phyloP scores from a whole-genome alignment of 2,329 filamentous ascomycete species.

The Beauveria varroae region DNA sequence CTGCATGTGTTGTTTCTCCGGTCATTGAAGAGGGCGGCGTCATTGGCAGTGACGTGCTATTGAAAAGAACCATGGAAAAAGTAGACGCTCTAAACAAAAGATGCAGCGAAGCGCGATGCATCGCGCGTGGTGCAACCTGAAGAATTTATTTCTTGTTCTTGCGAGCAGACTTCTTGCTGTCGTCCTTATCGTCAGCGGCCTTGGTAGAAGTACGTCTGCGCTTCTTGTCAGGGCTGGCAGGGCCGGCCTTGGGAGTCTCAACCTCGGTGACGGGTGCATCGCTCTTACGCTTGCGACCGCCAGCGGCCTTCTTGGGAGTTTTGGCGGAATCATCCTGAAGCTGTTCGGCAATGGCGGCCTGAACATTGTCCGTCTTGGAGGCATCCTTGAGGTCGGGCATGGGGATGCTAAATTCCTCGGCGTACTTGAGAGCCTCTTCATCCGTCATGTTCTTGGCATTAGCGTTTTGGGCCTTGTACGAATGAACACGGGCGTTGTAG shows the following conservation, averaged over 20 bases:
- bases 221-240: slow-evolving; percentile 56
- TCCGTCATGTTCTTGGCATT: slow-evolving; percentile 54
- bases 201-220: slow-evolving; percentile 50
- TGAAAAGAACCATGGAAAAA: slow-evolving; percentile 10
- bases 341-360: slow-evolving; percentile 53
- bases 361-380: slow-evolving; percentile 36
- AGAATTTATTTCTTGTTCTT: slow-evolving; percentile 46
- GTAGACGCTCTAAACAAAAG: neutral
- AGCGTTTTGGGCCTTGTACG: slow-evolving; percentile 54
- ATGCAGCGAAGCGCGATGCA: neutral
- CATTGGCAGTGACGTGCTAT: neutral
- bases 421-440: slow-evolving; percentile 52
- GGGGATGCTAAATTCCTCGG: slow-evolving; percentile 49
- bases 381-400: slow-evolving; percentile 42
- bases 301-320: slow-evolving; percentile 49
- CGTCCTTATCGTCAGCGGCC: slow-evolving; percentile 45
- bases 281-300: slow-evolving; percentile 50
- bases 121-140: neutral
- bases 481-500: slow-evolving; percentile 58
- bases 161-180: slow-evolving; percentile 52
- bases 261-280: slow-evolving; percentile 35
- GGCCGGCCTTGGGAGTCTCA: slow-evolving; percentile 32
- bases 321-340: slow-evolving; percentile 44
- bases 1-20: neutral
- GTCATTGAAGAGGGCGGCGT: neutral